These are phyloP conservation scores for Durusdinium trenchii DNA, from an alignment of 73 alveolate species.

Conservation along the genomic window DNA sequence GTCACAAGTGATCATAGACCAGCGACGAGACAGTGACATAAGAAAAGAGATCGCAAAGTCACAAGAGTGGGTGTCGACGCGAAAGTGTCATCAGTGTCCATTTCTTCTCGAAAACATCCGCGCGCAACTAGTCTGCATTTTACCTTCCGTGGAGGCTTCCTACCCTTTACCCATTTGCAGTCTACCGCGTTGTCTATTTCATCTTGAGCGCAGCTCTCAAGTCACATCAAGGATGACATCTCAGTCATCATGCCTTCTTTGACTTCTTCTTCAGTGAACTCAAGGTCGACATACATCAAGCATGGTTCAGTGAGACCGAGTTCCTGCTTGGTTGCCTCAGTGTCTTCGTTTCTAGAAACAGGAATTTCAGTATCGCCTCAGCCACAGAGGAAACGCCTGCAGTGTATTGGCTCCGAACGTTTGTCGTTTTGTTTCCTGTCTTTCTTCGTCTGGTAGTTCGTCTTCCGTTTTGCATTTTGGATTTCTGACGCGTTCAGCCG, in stretches of 20 bases:
- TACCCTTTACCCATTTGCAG: neutral
- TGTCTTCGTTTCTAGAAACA: no score
- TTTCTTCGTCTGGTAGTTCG: neutral
- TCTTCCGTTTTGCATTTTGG: neutral
- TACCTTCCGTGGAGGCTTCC: neutral
- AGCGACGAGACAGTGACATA: neutral
- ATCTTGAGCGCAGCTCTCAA: neutral
- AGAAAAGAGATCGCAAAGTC: neutral
- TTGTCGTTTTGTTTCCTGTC: neutral
- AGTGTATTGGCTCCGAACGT: no score
- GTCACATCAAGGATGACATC: neutral
- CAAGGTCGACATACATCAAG: neutral
- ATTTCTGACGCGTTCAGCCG: neutral
- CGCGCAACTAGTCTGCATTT: neutral
- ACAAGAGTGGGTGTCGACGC: slow-evolving; percentile 17
- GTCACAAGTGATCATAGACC: neutral
- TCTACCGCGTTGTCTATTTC: neutral
- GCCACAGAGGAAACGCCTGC: no score
- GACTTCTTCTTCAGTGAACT: neutral
- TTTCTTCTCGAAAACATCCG: neutral
- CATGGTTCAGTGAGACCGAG: neutral
- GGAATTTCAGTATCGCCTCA: no score
- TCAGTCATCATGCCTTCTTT: neutral
- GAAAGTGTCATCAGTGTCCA: neutral
- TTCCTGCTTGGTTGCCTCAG: no score